phyloP scores from a whole-genome alignment of 1,284 basidiomycete genomes.

The Moesziomyces sp. region DNA sequence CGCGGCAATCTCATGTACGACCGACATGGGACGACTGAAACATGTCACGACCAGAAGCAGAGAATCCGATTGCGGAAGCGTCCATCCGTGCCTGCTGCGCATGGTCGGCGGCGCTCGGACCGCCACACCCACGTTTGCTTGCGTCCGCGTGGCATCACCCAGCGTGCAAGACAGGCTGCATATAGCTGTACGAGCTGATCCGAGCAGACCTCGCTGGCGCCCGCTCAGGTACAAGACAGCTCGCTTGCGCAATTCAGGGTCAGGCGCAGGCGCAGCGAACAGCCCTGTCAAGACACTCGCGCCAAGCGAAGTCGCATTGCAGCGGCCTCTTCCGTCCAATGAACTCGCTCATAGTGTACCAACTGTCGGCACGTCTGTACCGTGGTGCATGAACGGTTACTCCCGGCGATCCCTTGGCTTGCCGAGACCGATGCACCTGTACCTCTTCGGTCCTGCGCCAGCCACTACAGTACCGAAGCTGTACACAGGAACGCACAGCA shows the following conservation, averaged over 20 bases:
- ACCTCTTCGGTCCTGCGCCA: too few species aligned
- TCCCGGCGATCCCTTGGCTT: neutral
- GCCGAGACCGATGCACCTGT: neutral
- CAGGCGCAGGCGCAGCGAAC: neutral
- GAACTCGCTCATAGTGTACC: neutral
- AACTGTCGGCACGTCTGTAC: neutral
- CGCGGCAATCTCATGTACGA: too few species aligned
- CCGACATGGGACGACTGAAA: too few species aligned
- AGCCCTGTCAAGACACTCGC: neutral
- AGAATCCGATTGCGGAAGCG: neutral
- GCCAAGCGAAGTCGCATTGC: neutral
- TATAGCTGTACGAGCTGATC: neutral
- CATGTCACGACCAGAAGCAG: neutral
- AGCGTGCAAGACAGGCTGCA: neutral
- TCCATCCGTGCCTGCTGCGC: neutral
- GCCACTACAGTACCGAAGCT: neutral
- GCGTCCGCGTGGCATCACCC: neutral
- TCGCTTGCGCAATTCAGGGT: slow-evolving; percentile 3
- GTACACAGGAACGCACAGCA: neutral
- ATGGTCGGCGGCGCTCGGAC: neutral
- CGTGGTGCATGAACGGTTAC: neutral
- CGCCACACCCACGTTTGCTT: neutral
- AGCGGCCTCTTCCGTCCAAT: too few species aligned
- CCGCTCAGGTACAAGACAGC: slow-evolving; percentile 8
- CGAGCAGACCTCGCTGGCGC: neutral